A percentile compares a stretch with the other conserved stretches of the same genome.
Evolutionary conservation across 208 protist genomes (phyloP).

Genomic region (Trypanosoma conorhini): DNA sequence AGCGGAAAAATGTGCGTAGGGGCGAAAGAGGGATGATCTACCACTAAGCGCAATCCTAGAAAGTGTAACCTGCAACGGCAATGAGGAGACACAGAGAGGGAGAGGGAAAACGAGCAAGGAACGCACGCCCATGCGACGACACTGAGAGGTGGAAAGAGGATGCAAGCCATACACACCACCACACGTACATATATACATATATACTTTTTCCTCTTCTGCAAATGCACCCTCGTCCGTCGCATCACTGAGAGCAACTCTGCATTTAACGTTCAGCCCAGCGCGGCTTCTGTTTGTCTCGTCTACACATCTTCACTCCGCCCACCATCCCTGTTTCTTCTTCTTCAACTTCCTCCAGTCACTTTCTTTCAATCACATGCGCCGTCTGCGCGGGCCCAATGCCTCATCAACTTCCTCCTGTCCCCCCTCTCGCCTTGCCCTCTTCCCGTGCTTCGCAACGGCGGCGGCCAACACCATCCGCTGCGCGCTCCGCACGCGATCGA

Average conservation of each 20-base stretch:
- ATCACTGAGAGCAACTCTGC: background rate
- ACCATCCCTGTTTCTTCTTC: background rate
- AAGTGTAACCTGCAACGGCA: background rate
- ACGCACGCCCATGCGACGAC: background rate
- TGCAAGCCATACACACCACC: background rate
- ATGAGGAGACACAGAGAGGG: background rate
- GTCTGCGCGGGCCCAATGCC: background rate
- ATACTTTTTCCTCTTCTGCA: background rate
- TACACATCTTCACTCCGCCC: too few relatives aligned
- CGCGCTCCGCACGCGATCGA: slow-evolving; percentile 26
- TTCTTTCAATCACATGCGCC: background rate
- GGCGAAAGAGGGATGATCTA: background rate
- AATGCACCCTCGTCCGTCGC: background rate
- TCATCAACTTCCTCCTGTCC: background rate
- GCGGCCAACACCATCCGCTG: slow-evolving; percentile 27
- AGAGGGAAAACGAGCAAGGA: background rate
- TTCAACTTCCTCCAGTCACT: background rate
- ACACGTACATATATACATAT: background rate
- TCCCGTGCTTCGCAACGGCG: background rate
- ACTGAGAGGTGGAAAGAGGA: background rate
- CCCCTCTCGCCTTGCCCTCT: slow-evolving; percentile 1
- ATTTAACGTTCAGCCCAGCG: background rate
- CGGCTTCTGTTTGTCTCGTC: background rate
- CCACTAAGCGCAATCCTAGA: background rate
- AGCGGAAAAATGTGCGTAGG: background rate